phyloP scores from a whole-genome alignment of 1,284 basidiomycete genomes.

The Microbotryomycetes sp. region DNA sequence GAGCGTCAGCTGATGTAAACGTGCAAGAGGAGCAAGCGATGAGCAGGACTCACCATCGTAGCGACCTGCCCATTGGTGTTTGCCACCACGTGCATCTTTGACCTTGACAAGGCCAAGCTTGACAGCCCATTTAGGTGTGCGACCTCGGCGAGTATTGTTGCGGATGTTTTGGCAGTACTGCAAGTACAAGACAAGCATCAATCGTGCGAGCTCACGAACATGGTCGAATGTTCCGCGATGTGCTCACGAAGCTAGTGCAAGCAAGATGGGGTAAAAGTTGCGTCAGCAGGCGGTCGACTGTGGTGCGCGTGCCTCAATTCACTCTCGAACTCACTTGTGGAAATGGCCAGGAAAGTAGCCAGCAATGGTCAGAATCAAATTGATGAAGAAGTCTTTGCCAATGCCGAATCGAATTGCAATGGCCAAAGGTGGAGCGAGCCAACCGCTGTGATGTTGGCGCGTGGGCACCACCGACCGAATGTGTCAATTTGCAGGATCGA shows the following conservation, averaged over 20 bases:
- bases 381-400: constrained; percentile 86
- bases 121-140: constrained; percentile 91
- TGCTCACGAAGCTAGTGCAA: no score
- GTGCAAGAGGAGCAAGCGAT: not conserved
- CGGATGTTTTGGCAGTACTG: constrained; percentile 65
- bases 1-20: not conserved
- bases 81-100: constrained; percentile 60
- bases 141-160: constrained; percentile 83
- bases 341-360: constrained; percentile 72
- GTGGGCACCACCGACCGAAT: not conserved
- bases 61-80: constrained; percentile 76
- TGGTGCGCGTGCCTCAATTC: no score
- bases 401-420: constrained; percentile 92
- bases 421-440: constrained; percentile 48
- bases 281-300: no score
- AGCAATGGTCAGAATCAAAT: constrained; percentile 77
- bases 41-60: constrained; percentile 26
- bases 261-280: no score
- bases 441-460: constrained; percentile 13
- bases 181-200: no score
- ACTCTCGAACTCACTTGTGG: constrained; percentile 45
- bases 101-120: constrained; percentile 81
- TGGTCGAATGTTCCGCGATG: no score
- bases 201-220: no score
- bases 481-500: no score